phyloP scores from a whole-genome alignment of 225 moss, liverwort and hornwort genomes.

The Sphagnum contortum region DNA sequence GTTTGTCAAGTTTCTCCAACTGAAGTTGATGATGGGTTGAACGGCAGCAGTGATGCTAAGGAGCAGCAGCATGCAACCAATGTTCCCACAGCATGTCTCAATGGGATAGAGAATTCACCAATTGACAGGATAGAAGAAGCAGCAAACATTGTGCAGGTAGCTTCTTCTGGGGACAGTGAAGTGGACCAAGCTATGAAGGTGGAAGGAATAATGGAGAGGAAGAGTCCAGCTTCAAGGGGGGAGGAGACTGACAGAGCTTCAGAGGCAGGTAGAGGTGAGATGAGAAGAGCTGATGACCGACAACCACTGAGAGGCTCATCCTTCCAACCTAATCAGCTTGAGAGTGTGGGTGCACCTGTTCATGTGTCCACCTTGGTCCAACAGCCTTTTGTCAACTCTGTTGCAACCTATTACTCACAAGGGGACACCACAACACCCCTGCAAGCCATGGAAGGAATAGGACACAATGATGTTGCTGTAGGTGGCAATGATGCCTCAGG shows the following conservation, averaged over 20 bases:
- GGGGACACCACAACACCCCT: constrained; percentile 47
- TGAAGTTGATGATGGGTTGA: constrained; percentile 17
- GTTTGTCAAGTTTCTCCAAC: constrained; percentile 6
- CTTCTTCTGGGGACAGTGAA: constrained; percentile 32
- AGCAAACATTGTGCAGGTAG: constrained; percentile 22
- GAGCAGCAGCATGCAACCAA: constrained; percentile 36
- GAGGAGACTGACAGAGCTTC: constrained; percentile 26
- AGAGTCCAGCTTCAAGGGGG: constrained; percentile 24
- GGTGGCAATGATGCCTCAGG: constrained; percentile 71
- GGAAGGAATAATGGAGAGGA: constrained; percentile 20
- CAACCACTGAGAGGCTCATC: constrained; percentile 21
- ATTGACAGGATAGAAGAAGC: constrained; percentile 38
- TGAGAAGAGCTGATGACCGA: constrained; percentile 21
- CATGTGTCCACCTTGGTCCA: background rate
- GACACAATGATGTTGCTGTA: constrained; percentile 56
- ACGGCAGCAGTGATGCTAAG: constrained; percentile 21
- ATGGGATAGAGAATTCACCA: constrained; percentile 24
- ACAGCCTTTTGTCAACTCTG: constrained; percentile 39
- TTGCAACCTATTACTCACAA: constrained; percentile 4
- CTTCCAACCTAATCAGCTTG: constrained; percentile 19
- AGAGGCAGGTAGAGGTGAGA: constrained; percentile 37
- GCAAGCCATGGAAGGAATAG: constrained; percentile 59
- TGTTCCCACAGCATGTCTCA: background rate
- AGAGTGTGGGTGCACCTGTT: constrained; percentile 4
- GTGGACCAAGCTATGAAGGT: constrained; percentile 30